Evolutionary conservation across 208 protist species (phyloP), one percentile per base, ranked within the genome.

Genomic region (Acanthamoeba sp.): DNA sequence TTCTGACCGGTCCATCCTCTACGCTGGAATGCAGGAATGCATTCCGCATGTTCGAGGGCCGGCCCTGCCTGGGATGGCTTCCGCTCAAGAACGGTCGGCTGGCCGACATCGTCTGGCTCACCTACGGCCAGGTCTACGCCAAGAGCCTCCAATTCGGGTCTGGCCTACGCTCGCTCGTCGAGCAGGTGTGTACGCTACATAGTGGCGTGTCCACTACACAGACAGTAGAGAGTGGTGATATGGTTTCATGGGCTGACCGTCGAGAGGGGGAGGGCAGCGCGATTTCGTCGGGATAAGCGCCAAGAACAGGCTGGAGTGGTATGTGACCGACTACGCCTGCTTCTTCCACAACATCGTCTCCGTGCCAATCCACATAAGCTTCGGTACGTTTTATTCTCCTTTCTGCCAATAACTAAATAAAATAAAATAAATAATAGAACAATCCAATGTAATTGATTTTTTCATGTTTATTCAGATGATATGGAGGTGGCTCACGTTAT

Each of bases 241-340:
- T n/a, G n/a, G n/a, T n/a, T n/a, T n/a, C n/a, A n/a, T n/a, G n/a
- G n/a, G n/a, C n/a, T n/a, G n/a, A n/a, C n/a, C n/a, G n/a, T n/a
- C n/a, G n/a, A n/a, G n/a, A n/a, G n/a, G n/a, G 55, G 16, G 55
- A 0, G 55, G 0, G 82, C n/a, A 90, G 82, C 52, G 82, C 9
- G 82, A 90, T 9, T 90, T 90, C 24, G 55, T 90, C 0, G 82
- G 82, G 2, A 90, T 90, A 16, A 40, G 82, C 22, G 82, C 82
- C 9, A 32, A 42, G 34, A 90, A 90, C 55, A 0, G 82, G 14
- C 24, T 66, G 20, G 82, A 90, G 52, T 90, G 82, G 82, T 90
- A 90, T 40, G 22, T 90, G 29, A 32, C 82, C 29, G 82, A 90
- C 82, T 90, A 90, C 32, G 82, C 82, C n/a, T 90, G 82, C 34